Evolutionary conservation across 495 filamentous ascomycete genomes (phyloP).

Genomic region (Endocarpon pusillum): DNA sequence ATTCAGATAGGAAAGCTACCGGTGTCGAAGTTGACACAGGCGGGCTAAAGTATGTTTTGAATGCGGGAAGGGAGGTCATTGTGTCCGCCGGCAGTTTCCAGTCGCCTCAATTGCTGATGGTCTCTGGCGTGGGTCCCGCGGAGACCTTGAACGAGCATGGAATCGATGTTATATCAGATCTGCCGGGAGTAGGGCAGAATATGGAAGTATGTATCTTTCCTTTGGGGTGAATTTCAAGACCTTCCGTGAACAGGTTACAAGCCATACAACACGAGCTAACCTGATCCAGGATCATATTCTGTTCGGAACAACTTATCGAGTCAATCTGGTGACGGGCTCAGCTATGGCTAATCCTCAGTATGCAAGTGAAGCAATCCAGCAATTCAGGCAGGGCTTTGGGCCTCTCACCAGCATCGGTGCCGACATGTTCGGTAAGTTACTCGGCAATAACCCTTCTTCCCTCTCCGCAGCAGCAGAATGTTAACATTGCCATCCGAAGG

Average conservation of each 20-base stretch:
- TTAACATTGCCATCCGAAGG: too few species aligned
- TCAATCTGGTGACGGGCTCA: conserved; percentile 11
- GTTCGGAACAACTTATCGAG: conserved; percentile 10
- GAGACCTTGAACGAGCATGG: conserved; percentile 14
- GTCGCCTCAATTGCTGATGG: conserved; percentile 32
- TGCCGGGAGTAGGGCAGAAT: conserved; percentile 36
- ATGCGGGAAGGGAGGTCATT: conserved; percentile 28
- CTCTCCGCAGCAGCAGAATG: too few species aligned
- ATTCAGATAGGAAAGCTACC: conserved; percentile 13
- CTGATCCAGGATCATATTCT: conserved; percentile 10
- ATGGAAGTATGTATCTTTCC: conserved; percentile 27
- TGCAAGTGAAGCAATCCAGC: too few species aligned
- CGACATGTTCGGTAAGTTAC: too few species aligned
- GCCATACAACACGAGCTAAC: too few species aligned
- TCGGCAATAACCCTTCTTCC: too few species aligned
- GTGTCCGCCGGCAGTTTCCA: conserved; percentile 28
- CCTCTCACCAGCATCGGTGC: not conserved
- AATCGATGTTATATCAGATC: conserved; percentile 23
- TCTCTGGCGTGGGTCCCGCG: conserved; percentile 27
- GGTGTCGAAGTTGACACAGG: conserved; percentile 15
- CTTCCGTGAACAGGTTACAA: conserved; percentile 12
- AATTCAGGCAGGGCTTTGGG: conserved; percentile 1
- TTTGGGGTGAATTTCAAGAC: conserved; percentile 25
- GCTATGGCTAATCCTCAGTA: conserved; percentile 2
- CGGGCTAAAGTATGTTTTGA: conserved; percentile 15